These are phyloP conservation scores for Catunica adiposa DNA, from an alignment of 2,329 filamentous ascomycete species.

Conservation along the genomic window DNA sequence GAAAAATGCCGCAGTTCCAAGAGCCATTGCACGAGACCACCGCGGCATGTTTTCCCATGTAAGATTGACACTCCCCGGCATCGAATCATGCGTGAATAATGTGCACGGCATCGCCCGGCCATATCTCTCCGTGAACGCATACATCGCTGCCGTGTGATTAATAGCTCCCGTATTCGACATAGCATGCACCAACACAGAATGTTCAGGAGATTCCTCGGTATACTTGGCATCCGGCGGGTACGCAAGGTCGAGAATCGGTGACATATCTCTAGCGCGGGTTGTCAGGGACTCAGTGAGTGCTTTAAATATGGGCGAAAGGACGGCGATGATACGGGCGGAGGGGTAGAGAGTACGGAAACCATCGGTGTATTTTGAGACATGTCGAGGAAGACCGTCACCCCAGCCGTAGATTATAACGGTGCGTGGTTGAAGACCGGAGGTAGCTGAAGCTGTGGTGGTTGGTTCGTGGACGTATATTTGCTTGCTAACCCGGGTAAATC, in stretches of 20 bases:
- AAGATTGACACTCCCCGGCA: conserved; percentile 31
- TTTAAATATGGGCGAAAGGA: conserved; percentile 30
- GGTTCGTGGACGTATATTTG: conserved; percentile 29
- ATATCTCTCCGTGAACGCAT: conserved; percentile 28
- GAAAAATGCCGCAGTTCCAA: conserved; percentile 30
- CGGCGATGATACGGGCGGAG: conserved; percentile 31
- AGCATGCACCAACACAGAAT: conserved; percentile 31
- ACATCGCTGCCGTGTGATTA: conserved; percentile 32
- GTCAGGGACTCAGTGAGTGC: conserved; percentile 29
- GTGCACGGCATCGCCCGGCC: conserved; percentile 28
- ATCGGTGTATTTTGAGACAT: conserved; percentile 38
- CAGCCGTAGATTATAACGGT: conserved; percentile 39
- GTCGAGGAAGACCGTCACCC: conserved; percentile 38
- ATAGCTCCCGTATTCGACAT: conserved; percentile 45
- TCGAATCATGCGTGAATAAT: conserved; percentile 35
- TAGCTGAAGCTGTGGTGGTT: conserved; percentile 17
- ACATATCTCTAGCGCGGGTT: conserved; percentile 29
- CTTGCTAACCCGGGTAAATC: conserved; percentile 30
- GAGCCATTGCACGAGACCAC: conserved; percentile 37
- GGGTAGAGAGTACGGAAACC: conserved; percentile 37
- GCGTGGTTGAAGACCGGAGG: conserved; percentile 23
- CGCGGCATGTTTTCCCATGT: conserved; percentile 27
- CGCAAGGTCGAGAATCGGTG: conserved; percentile 27
- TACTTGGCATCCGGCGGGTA: conserved; percentile 17
- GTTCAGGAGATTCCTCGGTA: conserved; percentile 17